These are phyloP conservation scores for Tetraselmis chui DNA, from an alignment of 139 green algal genomes.

Conservation along the genomic window DNA sequence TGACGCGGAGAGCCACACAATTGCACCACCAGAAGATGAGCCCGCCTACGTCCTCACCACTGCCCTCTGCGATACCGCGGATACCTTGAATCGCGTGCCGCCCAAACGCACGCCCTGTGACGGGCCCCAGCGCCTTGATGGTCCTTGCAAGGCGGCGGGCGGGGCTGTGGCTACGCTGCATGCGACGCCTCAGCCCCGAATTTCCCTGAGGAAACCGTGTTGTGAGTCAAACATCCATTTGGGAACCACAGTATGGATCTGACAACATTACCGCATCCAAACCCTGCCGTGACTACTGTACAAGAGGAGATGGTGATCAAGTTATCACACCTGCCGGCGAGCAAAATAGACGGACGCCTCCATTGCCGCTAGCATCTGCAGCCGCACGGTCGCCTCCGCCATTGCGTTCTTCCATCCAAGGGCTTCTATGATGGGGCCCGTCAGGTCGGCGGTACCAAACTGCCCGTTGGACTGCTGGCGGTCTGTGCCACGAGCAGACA, in stretches of 20 bases:
- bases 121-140: conserved; percentile 52
- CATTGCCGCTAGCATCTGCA: conserved; percentile 29
- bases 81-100: conserved; percentile 44
- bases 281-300: too few species aligned
- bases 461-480: too few species aligned
- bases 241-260: too few species aligned
- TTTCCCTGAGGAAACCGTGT: neutral
- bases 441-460: conserved; percentile 40
- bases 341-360: conserved; percentile 53
- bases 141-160: conserved; percentile 66
- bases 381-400: conserved; percentile 42
- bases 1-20: conserved; percentile 43
- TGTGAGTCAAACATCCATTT: too few species aligned
- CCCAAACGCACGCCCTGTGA: conserved; percentile 52
- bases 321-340: conserved; percentile 7
- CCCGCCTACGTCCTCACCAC: conserved; percentile 18
- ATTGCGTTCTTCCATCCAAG: conserved; percentile 53
- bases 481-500: too few species aligned
- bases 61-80: conserved; percentile 10
- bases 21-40: conserved; percentile 46
- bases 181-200: neutral
- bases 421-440: conserved; percentile 41
- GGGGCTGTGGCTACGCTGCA: conserved; percentile 37
- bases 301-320: too few species aligned
- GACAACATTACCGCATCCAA: too few species aligned